Percentiles rank a stretch among this genome's conserved stretches.
phyloP scores from a whole-genome alignment of 495 filamentous ascomycete species.

The Lasiosphaeria miniovina region DNA sequence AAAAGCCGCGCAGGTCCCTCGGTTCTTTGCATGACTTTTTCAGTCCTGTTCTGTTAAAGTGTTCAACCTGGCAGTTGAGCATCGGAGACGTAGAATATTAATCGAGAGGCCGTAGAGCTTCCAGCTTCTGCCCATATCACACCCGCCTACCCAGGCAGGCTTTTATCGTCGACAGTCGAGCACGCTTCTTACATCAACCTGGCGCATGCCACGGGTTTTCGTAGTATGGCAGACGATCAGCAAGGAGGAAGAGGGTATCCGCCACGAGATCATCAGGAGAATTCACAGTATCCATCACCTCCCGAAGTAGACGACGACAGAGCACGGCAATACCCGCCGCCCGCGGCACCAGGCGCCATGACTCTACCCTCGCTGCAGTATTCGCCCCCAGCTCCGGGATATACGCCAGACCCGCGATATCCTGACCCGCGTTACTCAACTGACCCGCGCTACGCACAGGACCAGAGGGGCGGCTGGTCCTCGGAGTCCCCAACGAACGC shows the following conservation, averaged over 20 bases:
- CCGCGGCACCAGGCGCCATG: background rate
- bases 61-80: background rate
- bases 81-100: background rate
- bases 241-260: conserved; percentile 35
- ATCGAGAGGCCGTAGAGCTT: too few relatives aligned
- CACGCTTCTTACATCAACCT: conserved; percentile 4
- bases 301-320: conserved; percentile 46
- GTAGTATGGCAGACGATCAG: conserved; percentile 45
- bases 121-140: background rate
- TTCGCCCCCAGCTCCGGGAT: conserved; percentile 17
- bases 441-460: conserved; percentile 13
- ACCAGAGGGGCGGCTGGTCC: conserved; percentile 13
- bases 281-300: conserved; percentile 48
- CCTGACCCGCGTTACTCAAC: conserved; percentile 6
- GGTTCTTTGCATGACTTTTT: background rate
- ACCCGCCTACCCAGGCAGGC: background rate
- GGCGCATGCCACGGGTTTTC: conserved; percentile 12
- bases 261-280: conserved; percentile 35
- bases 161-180: background rate
- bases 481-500: conserved; percentile 20
- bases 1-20: background rate
- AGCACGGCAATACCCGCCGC: conserved; percentile 1
- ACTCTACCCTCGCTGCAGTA: conserved; percentile 17
- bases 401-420: conserved; percentile 25
- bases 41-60: background rate